Evolutionary conservation across 1,284 basidiomycete genomes (phyloP).

Genomic region (Microbotryum silenes-acaulis): DNA sequence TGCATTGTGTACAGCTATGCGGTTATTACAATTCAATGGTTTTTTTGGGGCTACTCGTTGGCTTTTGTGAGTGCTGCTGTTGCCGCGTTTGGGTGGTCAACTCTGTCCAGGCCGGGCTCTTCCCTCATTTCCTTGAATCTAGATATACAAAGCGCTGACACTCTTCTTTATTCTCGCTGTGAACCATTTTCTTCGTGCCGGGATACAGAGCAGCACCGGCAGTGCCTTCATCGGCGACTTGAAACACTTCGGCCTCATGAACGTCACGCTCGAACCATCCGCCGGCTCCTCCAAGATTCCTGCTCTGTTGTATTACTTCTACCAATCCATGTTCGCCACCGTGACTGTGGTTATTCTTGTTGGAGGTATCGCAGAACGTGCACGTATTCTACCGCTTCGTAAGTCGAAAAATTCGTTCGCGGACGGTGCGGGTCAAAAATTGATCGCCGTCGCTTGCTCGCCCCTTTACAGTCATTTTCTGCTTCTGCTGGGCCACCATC

Average conservation of each 20-base stretch:
- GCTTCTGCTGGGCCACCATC: constrained; percentile 80
- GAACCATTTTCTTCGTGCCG: no score
- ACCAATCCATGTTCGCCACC: constrained; percentile 81
- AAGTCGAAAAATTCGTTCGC: constrained; percentile 25
- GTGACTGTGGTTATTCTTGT: constrained; percentile 54
- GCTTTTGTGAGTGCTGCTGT: constrained; percentile 38
- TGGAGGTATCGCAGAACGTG: constrained; percentile 81
- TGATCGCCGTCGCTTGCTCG: not conserved
- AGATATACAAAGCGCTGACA: constrained; percentile 12
- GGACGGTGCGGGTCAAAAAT: no score
- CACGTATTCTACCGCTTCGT: constrained; percentile 73
- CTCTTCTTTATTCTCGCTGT: no score
- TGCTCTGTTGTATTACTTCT: constrained; percentile 75
- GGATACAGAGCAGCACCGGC: no score
- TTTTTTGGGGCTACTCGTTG: constrained; percentile 39
- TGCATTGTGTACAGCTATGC: constrained; percentile 43
- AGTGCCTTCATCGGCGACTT: constrained; percentile 47
- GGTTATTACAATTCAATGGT: constrained; percentile 56
- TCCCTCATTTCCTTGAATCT: no score
- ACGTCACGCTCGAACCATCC: constrained; percentile 68
- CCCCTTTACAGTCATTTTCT: constrained; percentile 52
- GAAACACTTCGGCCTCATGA: constrained; percentile 71
- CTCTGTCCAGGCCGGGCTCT: no score
- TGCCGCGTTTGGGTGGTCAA: constrained; percentile 31
- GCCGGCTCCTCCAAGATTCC: constrained; percentile 63